Percentiles rank a stretch among this genome's conserved stretches.
Evolutionary conservation across 2,329 filamentous ascomycete species (phyloP).

Genomic region (Stemphylium vesicarium): DNA sequence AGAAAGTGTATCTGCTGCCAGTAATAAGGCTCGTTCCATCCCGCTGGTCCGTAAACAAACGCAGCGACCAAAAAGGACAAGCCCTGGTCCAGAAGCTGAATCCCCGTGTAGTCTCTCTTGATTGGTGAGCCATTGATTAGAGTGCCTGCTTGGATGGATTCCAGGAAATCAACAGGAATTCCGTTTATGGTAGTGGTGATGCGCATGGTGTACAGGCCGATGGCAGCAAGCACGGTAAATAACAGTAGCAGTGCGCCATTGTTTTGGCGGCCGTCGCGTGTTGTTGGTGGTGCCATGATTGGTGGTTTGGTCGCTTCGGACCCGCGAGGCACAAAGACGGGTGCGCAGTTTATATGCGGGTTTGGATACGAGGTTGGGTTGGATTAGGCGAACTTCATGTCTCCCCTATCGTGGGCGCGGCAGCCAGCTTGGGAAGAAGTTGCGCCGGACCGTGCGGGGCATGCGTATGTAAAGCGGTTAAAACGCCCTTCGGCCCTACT

Average conservation of each 20-base stretch:
- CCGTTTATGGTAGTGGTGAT: constrained; percentile 7
- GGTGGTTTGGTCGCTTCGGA: neutral
- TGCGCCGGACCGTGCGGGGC: neutral
- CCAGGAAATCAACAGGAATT: constrained; percentile 12
- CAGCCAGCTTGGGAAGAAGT: neutral
- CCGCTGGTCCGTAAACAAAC: constrained; percentile 16
- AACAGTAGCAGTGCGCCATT: constrained; percentile 12
- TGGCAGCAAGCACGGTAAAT: constrained; percentile 1
- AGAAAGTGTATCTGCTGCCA: constrained; percentile 29
- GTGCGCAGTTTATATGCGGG: neutral
- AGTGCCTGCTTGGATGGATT: neutral
- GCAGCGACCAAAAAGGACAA: constrained; percentile 20
- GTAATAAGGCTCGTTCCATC: constrained; percentile 21
- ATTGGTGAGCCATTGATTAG: constrained; percentile 20
- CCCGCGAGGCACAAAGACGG: neutral
- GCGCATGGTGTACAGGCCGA: constrained; percentile 22
- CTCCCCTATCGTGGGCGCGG: neutral
- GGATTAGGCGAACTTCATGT: neutral
- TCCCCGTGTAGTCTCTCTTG: constrained; percentile 22
- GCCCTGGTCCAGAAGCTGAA: constrained; percentile 12
- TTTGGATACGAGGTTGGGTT: neutral
- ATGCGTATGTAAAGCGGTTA: constrained; percentile 7
- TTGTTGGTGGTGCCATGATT: constrained; percentile 13
- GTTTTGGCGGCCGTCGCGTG: constrained; percentile 12
- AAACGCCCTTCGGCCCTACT: neutral